Evolutionary conservation across 306 rosid genomes (phyloP), one percentile per base, ranked within the genome.

Genomic region (Malus asiatica): DNA sequence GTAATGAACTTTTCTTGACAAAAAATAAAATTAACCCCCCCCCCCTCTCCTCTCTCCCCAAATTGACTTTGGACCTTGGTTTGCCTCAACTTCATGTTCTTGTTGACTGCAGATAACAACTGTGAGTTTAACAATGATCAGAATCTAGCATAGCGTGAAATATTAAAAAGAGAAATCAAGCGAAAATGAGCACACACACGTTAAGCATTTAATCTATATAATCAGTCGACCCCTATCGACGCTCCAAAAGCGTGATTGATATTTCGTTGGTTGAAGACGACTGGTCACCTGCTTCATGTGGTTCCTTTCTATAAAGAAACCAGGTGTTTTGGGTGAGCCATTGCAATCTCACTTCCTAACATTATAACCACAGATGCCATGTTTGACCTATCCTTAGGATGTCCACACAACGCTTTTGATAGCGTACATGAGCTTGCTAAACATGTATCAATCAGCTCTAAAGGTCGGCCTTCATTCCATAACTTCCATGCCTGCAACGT

Each of bases 351-450:
- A 73, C 86, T 84, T 45, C 83, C 80, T 40, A 87, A 66, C 90
- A 87, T 82, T 35, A 84, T 44, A 69, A 86, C 78, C 13, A 85
- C 87, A 57, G 80, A 67, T 0, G 84, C 66, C 87, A 87, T 87
- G 76, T 77, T 76, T 64, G 87, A 88, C 80, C 93, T 82, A 15
- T 87, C 88, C 4, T 87, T 77, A 0, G 85, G 84, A 62, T 68
- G 79, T 89, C 88, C 46, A 86, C 66, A 35, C 91, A 87, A 11
- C 38, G 46, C 76, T 27, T 85, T 59, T 1, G 65, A 68, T 60
- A 38, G 42, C n/a, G 14, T 52, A n/a, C 64, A 73, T 1, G 82
- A 73, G 4, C 61, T 67, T 71, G 68, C 68, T 4, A 85, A 72
- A 55, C 53, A 29, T 16, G 74, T 55, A 72, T 81, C 88, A 13